Evolutionary conservation across 805 yeast species (phyloP).

Genomic region (Brettanomyces custersianus): DNA sequence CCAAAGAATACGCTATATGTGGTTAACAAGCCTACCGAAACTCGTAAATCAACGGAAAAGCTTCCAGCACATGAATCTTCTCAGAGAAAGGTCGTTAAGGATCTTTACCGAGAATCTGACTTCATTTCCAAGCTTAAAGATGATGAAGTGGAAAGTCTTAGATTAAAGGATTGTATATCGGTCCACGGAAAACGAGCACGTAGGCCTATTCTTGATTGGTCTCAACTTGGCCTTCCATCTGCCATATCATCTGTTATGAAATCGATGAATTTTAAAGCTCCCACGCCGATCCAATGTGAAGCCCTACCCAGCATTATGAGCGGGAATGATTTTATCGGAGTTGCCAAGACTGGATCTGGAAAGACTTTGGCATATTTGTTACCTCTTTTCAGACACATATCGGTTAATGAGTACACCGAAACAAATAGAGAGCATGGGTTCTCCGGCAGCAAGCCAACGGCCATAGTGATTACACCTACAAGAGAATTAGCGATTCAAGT

Average conservation of each 20-base stretch:
- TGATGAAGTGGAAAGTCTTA: constrained; percentile 46
- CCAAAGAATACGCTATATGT: no score
- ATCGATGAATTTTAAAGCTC: constrained; percentile 43
- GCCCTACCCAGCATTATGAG: constrained; percentile 86
- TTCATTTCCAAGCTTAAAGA: constrained; percentile 39
- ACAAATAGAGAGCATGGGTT: constrained; percentile 24
- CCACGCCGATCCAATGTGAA: constrained; percentile 87
- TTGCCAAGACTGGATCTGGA: constrained; percentile 96
- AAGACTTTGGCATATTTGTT: constrained; percentile 83
- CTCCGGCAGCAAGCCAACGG: constrained; percentile 57
- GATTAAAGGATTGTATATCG: constrained; percentile 57
- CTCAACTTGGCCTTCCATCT: constrained; percentile 70
- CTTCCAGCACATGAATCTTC: constrained; percentile 40
- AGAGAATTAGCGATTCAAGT: constrained; percentile 88
- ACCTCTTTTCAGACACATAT: constrained; percentile 78
- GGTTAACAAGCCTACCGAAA: no score
- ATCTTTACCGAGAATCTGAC: constrained; percentile 53
- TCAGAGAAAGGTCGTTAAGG: constrained; percentile 44
- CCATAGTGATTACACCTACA: constrained; percentile 79
- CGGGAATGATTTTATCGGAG: constrained; percentile 85
- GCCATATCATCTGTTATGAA: constrained; percentile 45
- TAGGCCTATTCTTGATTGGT: constrained; percentile 67
- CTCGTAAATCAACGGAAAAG: no score
- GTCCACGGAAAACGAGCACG: constrained; percentile 52
- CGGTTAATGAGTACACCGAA: constrained; percentile 52